Evolutionary conservation across 805 yeast species (phyloP), one percentile per base, ranked within the genome.

Genomic region (Starmerella potacharoeniae): DNA sequence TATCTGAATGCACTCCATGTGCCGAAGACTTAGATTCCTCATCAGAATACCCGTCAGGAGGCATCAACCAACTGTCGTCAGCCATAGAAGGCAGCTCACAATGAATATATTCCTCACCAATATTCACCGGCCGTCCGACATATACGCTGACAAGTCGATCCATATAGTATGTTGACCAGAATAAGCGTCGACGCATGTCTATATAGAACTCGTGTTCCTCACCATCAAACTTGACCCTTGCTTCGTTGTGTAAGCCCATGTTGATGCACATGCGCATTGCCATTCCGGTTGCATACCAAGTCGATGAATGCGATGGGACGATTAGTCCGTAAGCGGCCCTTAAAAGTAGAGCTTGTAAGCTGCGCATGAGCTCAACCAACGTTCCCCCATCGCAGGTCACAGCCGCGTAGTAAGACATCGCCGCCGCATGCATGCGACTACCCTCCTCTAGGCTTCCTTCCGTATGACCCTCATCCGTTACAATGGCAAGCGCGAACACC

Each of bases 231-330:
- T 22, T 60, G 29, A 30, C 48, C 30, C 53, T 58, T 22, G 66
- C 65, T 63, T 88, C 96, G 39, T 81, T 79, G 67, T 89, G 96
- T 7, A 89, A 72, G 1, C 95, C 96, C 57, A 89, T 68, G 68
- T 89, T 96, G 33, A 88, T 86, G 62, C 91, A 82, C 50, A 86
- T 68, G 57, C 96, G 75, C 50, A 87, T 68, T 0, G 91, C 89
- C 1, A 86, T 79, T 0, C 96, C 96, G 59, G 86, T 71, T 4
- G 85, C 80, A 66, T 86, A 86, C 97, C 97, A 89, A n/a, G 86
- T 87, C 4, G 95, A 93, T 0, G 96, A 95, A 13, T 79, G 79
- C 0, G 91, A 82, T 0, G 96, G 96, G 55, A 95, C 75, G 95
- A 89, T 87, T 36, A 84, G 75, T 0, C 95, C 80, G 65, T 84